These are phyloP conservation scores for Stentor coeruleus DNA, from an alignment of 73 alveolate species.

Conservation along the genomic window DNA sequence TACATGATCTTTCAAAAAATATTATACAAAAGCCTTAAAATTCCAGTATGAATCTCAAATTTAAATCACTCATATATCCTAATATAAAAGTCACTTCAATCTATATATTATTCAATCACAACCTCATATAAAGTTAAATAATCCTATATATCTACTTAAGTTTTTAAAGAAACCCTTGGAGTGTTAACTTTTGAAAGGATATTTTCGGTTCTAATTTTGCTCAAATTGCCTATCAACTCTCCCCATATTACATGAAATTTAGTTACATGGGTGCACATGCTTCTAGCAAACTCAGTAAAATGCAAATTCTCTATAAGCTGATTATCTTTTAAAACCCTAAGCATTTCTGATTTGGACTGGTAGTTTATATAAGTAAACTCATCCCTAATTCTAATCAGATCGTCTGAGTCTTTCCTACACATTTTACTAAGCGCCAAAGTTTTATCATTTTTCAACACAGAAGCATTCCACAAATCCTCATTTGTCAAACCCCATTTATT, in stretches of 20 bases:
- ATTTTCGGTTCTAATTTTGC: not conserved
- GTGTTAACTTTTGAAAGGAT: too few relatives aligned
- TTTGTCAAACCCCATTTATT: not conserved
- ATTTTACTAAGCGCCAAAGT: not conserved
- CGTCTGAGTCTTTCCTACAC: not conserved
- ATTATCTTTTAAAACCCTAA: not conserved
- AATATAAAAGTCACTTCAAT: too few relatives aligned
- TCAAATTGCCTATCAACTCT: not conserved
- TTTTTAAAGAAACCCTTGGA: too few relatives aligned
- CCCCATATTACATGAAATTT: not conserved
- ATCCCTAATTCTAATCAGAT: not conserved
- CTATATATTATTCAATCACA: too few relatives aligned
- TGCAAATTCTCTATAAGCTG: not conserved
- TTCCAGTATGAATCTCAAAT: too few relatives aligned
- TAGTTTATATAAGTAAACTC: not conserved
- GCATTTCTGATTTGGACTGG: not conserved
- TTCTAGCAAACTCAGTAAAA: conserved; percentile 9
- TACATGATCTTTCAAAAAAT: too few relatives aligned
- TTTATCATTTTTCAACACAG: not conserved
- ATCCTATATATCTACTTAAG: too few relatives aligned
- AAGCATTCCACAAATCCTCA: not conserved
- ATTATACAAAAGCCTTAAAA: too few relatives aligned
- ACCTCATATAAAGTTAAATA: too few relatives aligned
- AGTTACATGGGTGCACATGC: not conserved
- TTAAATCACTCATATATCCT: too few relatives aligned